phyloP scores from a whole-genome alignment of 805 yeast genomes.

The Candida palmyrensis region DNA sequence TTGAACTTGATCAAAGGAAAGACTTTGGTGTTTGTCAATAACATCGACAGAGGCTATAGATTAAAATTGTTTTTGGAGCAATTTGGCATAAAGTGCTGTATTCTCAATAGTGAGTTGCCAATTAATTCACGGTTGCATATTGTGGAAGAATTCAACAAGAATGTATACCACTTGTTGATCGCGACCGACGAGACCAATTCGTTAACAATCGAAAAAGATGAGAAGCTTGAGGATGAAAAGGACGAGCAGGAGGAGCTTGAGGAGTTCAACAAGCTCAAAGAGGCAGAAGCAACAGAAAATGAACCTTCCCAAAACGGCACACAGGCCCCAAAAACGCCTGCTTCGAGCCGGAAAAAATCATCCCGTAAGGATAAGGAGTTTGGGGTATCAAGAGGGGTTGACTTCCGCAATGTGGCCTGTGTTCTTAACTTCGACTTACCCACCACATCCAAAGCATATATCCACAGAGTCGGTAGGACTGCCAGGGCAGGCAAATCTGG shows the following conservation, averaged over 20 bases:
- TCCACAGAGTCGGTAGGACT: constrained; percentile 94
- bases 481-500: constrained; percentile 97
- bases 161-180: constrained; percentile 77
- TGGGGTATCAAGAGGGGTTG: constrained; percentile 96
- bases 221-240: constrained; percentile 37
- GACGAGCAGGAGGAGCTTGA: constrained; percentile 15
- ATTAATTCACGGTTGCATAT: constrained; percentile 89
- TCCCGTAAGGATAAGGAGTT: constrained; percentile 60
- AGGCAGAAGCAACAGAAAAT: constrained; percentile 11
- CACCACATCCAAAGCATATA: constrained; percentile 78
- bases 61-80: constrained; percentile 87
- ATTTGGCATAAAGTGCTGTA: constrained; percentile 85
- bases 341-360: constrained; percentile 13
- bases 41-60: constrained; percentile 92
- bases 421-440: constrained; percentile 95
- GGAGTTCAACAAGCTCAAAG: no score
- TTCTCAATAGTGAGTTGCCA: constrained; percentile 89
- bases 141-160: constrained; percentile 91
- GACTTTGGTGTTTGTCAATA: constrained; percentile 84
- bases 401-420: constrained; percentile 93
- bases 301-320: no score
- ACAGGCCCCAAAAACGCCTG: constrained; percentile 9
- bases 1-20: constrained; percentile 86
- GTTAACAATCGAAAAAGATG: constrained; percentile 45
- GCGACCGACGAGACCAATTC: constrained; percentile 90